phyloP scores from a whole-genome alignment of 1,139 yeast genomes.

The Taiozyma sp. region DNA sequence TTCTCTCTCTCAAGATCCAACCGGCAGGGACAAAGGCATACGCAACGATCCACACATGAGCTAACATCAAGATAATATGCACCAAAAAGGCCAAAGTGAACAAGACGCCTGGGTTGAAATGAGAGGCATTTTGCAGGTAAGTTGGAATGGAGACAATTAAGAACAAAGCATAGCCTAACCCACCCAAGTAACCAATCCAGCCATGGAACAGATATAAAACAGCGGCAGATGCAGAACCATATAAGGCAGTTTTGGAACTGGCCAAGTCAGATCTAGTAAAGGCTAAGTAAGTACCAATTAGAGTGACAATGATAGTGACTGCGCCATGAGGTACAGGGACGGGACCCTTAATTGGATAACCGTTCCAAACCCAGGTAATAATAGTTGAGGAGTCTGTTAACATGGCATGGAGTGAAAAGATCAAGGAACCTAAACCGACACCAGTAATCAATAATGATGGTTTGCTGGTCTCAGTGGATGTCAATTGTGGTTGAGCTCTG shows the following conservation, averaged over 20 bases:
- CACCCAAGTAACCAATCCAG: conserved; percentile 86
- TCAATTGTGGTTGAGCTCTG: conserved; percentile 14
- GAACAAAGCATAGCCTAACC: conserved; percentile 59
- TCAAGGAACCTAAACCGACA: conserved; percentile 71
- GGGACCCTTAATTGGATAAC: conserved; percentile 85
- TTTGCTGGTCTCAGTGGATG: conserved; percentile 14
- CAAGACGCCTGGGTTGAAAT: conserved; percentile 53
- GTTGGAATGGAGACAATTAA: conserved; percentile 61
- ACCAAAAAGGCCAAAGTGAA: conserved; percentile 57
- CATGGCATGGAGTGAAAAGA: conserved; percentile 71
- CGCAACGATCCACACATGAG: conserved; percentile 96
- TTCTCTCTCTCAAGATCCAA: conserved; percentile 77
- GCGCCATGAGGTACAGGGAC: conserved; percentile 87
- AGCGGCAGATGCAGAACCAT: conserved; percentile 27
- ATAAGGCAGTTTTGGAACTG: conserved; percentile 18
- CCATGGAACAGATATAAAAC: conserved; percentile 50
- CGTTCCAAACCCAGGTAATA: conserved; percentile 92
- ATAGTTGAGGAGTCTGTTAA: conserved; percentile 82
- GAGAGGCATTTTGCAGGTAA: conserved; percentile 52
- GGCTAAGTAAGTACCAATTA: conserved; percentile 52
- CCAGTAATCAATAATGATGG: conserved; percentile 42
- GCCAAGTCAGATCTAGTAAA: conserved; percentile 24
- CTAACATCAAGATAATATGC: conserved; percentile 56
- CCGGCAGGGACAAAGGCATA: conserved; percentile 98
- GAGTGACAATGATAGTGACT: conserved; percentile 55